Base-by-base conservation (phyloP, 257 asterid species). In the Haberlea rhodopensis region DNA sequence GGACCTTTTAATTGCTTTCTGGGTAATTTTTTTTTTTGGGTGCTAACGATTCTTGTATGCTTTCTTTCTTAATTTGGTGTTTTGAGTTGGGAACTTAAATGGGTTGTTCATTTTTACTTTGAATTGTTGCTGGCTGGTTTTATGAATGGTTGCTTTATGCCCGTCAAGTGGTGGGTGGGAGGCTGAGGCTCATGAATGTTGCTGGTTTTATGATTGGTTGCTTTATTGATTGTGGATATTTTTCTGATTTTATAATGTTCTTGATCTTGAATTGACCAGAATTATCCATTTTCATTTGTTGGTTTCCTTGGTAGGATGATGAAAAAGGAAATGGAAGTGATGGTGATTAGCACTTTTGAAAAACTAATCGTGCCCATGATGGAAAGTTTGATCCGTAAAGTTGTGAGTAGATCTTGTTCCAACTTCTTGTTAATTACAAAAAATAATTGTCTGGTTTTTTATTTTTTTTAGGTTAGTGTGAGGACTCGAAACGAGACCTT, bases 311-410 rank as follows among this genome's bases (percentile, higher is more conserved):
- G 40, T 18, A 78, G 83, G 78, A 52, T 66, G 65, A 31, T 76
- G 78, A 25, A 60, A 37, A 29, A 67, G 60, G 73, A 69, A 43
- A 0, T 72, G 4, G 71, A 78, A 65, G 67, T 66, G 40, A 61
- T 66, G 82, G 76, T 66, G 75, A 78, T 75, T 5, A 71, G 24
- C n/a, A 24, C 66, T 6, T 45, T 71, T 52, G 51, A 61, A 4
- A 61, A 57, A 60, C 27, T 27, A 26, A 51, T 78, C 1, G 62
- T 3, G 26, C 86, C 86, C 1, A 52, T 40, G 18, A 21, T 66
- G 32, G 78, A 58, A 76, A 28, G 49, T 74, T 49, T 76, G 73
- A 52, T 81, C 1, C 72, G 77, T 46, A 70, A 48, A 65, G 71
- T 71, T 53, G 89, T 83, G 68, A 78, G 86, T 74, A 21, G 21